Conservation (phyloP, 805 yeast genomes). For the Lachancea sp. region DNA sequence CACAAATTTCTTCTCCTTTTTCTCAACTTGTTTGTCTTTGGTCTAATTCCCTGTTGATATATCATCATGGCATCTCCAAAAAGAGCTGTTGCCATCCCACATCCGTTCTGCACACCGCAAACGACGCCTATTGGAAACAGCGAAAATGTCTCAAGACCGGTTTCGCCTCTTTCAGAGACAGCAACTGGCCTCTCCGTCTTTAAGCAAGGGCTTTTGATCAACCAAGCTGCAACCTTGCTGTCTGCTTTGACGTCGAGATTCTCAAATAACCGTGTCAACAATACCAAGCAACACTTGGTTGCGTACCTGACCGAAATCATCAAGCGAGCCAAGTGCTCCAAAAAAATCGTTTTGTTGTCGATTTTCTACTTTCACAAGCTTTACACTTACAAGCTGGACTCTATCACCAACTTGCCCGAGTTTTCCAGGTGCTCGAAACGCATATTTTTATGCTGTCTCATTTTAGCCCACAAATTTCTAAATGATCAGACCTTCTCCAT, state of each 20-base stretch:
- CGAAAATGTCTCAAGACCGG: neutral
- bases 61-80: neutral
- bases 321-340: conserved; percentile 23
- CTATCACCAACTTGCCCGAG: conserved; percentile 16
- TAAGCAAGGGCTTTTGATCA: conserved; percentile 5
- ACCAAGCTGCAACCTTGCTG: conserved; percentile 15
- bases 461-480: conserved; percentile 23
- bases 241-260: conserved; percentile 14
- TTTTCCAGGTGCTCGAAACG: conserved; percentile 25
- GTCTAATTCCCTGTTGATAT: neutral
- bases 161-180: neutral
- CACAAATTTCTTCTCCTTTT: no score
- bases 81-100: neutral
- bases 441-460: conserved; percentile 19
- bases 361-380: conserved; percentile 17
- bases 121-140: neutral
- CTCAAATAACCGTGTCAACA: conserved; percentile 16
- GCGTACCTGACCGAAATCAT: conserved; percentile 19
- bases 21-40: no score
- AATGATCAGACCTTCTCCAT: conserved; percentile 25
- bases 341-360: conserved; percentile 15
- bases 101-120: conserved; percentile 1
- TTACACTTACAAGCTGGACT: conserved; percentile 9
- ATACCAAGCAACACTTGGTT: conserved; percentile 10
- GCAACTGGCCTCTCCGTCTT: neutral